Base-by-base conservation (phyloP, 1,284 basidiomycete species). In the Fomitopsis schrenkii region DNA sequence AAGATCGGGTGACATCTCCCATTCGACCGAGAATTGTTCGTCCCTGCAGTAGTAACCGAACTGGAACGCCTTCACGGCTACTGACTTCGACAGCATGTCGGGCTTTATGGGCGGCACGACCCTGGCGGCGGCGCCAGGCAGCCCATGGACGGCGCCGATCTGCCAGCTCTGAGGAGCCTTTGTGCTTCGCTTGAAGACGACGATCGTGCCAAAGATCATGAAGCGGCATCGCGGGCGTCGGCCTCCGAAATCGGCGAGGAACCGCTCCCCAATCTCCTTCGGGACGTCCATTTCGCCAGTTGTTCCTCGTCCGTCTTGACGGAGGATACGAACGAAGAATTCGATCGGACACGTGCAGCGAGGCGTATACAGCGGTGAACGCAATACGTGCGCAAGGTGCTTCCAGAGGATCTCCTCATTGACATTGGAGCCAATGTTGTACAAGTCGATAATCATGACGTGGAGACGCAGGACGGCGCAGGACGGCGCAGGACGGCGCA, bases 41-140 rank as follows among this genome's bases (percentile, higher is more conserved):
- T 85, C 83, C 40, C 80, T 76, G 63, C 82, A 85, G 62, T 79
- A 74, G 81, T 83, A 84, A 12, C 85, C 83, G 65, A 86, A 76
- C 60, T 79, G 76, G 30, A 88, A 66, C 1, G 74, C 69, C 6
- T 60, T 63, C 52, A 85, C 62, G 3, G 60, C 62, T 12, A 81
- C 71, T 15, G 59, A 53, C n/a, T 70, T 66, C 6, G 69, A 71
- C 19, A 65, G 64, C 52, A 69, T 66, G 28, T 60, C 62, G 5
- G 63, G 67, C 48, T 77, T 70, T 8, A 73, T 64, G 10, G 69
- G 67, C 33, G 63, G 61, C 4, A 82, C 83, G 65, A 83, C 76
- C 14, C 77, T 64, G 64, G 80, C 86, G 0, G 83, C 82, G 5
- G 74, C 68, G 8, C 72, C 71, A 22, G 64, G 70, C 33, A 85